These are phyloP conservation scores for Fonsecaea multimorphosa DNA, from an alignment of 2,329 filamentous ascomycete species.

Conservation along the genomic window DNA sequence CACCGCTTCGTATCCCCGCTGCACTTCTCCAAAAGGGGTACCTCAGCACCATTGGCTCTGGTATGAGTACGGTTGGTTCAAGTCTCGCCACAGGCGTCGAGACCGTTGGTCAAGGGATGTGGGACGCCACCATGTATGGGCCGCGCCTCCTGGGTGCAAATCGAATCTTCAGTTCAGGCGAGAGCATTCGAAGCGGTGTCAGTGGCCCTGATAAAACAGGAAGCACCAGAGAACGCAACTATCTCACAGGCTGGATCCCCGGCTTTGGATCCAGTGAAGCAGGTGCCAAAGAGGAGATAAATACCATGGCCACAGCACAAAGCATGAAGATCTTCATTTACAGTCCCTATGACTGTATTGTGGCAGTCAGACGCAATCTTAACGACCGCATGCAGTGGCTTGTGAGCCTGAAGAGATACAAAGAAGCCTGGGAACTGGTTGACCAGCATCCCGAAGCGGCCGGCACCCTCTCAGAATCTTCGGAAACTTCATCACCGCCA, in stretches of 20 bases:
- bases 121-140: slow-evolving; percentile 89
- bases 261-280: slow-evolving; percentile 46
- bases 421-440: slow-evolving; percentile 85
- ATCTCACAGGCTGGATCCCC: slow-evolving; percentile 61
- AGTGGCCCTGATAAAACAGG: slow-evolving; percentile 56
- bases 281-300: slow-evolving; percentile 49
- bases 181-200: slow-evolving; percentile 70
- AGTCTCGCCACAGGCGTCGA: slow-evolving; percentile 48
- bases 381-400: slow-evolving; percentile 87
- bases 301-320: slow-evolving; percentile 59
- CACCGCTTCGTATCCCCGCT: slow-evolving; percentile 72
- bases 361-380: slow-evolving; percentile 85
- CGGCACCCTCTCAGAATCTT: slow-evolving; percentile 47
- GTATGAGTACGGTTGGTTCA: slow-evolving; percentile 37
- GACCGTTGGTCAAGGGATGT: slow-evolving; percentile 72
- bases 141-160: slow-evolving; percentile 64
- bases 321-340: slow-evolving; percentile 89
- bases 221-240: slow-evolving; percentile 57
- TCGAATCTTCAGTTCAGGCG: slow-evolving; percentile 74
- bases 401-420: slow-evolving; percentile 77
- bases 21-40: slow-evolving; percentile 72
- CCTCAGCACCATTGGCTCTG: slow-evolving; percentile 72
- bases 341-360: slow-evolving; percentile 94
- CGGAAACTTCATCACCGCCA: slow-evolving; percentile 46
- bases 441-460: slow-evolving; percentile 82